A percentile compares a stretch with the other conserved stretches of the same genome.
Evolutionary conservation across 2,329 filamentous ascomycete genomes (phyloP).

Genomic region (Sclerotinia subarctica): DNA sequence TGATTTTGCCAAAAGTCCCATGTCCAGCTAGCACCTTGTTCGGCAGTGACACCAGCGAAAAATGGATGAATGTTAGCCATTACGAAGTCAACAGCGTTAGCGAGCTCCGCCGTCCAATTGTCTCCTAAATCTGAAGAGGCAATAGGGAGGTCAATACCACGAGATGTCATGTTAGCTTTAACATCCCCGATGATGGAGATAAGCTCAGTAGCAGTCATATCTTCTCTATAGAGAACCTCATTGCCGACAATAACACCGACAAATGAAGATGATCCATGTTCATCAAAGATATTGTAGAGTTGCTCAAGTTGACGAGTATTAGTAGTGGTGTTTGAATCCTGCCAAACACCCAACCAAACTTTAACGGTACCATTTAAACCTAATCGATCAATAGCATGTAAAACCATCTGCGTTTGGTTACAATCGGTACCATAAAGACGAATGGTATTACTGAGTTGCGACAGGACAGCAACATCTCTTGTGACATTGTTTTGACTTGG

Average conservation of each 20-base stretch:
- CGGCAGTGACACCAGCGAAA: slow-evolving; percentile 74
- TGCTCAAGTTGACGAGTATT: slow-evolving; percentile 77
- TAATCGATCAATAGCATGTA: slow-evolving; percentile 75
- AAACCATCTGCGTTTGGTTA: slow-evolving; percentile 92
- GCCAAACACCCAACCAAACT: slow-evolving; percentile 93
- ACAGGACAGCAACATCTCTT: slow-evolving; percentile 83
- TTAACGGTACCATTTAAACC: slow-evolving; percentile 71
- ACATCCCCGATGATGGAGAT: slow-evolving; percentile 64
- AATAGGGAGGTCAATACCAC: slow-evolving; percentile 66
- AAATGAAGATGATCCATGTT: slow-evolving; percentile 66
- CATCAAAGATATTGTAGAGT: slow-evolving; percentile 79
- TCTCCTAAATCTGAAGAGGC: slow-evolving; percentile 87
- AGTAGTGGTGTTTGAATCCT: slow-evolving; percentile 78
- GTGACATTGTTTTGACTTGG: slow-evolving; percentile 94
- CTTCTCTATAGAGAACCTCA: slow-evolving; percentile 72
- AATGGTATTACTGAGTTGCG: slow-evolving; percentile 82
- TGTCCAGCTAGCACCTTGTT: slow-evolving; percentile 74
- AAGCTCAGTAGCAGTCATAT: slow-evolving; percentile 65
- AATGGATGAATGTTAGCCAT: slow-evolving; percentile 98
- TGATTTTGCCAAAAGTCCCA: slow-evolving; percentile 74
- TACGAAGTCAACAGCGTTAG: slow-evolving; percentile 72
- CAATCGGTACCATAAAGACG: slow-evolving; percentile 94
- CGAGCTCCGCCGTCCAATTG: slow-evolving; percentile 74
- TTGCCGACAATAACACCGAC: slow-evolving; percentile 80
- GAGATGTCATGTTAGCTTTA: slow-evolving; percentile 65